Evolutionary conservation across 805 yeast genomes (phyloP), one percentile per base, ranked within the genome.

Genomic region (Candida vaughaniae): DNA sequence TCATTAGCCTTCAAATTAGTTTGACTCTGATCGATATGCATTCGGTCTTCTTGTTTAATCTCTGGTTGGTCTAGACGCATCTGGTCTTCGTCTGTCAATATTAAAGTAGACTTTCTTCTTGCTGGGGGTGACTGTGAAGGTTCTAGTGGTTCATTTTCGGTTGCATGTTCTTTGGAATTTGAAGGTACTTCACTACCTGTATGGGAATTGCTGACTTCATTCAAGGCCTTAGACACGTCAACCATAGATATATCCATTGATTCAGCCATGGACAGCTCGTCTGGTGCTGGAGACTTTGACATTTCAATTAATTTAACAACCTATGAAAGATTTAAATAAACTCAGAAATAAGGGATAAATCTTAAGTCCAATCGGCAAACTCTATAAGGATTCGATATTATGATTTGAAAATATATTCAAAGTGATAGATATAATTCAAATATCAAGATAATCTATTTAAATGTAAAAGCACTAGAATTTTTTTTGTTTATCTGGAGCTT

Each of bases 51-150:
- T 11, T 35, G 35, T 11, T 32, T 17, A 28, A 33, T 35, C 19
- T 37, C 35, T 9, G 14, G 10, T 16, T 47, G 44, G 18, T 64
- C 69, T 28, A 71, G 60, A 41, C 73, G 73, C 51, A 70, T 63
- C 40, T 66, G 71, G 35, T 77, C 82, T 44, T 84, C 91, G 42
- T 82, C 89, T 1, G 82, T 77, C 27, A 86, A 71, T 11, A 85
- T 78, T 36, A 85, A 49, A 0, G 93, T 84, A 2, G 90, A 81
- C 57, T 81, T 82, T 45, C 88, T 69, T 49, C 86, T 70, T 6
- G 43, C 41, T 1, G 73, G 73, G 10, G 43, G 35, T 7, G 23
- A 20, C 6, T 10, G 6, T 20, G 23, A 10, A 20, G 23, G 23
- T 7, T 20, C 23, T n/a, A n/a, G n/a, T 18, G 39, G 41, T n/a